Evolutionary conservation across 73 alveolate species (phyloP), one percentile per base, ranked within the genome.

Genomic region (Paramecium sonneborni): DNA sequence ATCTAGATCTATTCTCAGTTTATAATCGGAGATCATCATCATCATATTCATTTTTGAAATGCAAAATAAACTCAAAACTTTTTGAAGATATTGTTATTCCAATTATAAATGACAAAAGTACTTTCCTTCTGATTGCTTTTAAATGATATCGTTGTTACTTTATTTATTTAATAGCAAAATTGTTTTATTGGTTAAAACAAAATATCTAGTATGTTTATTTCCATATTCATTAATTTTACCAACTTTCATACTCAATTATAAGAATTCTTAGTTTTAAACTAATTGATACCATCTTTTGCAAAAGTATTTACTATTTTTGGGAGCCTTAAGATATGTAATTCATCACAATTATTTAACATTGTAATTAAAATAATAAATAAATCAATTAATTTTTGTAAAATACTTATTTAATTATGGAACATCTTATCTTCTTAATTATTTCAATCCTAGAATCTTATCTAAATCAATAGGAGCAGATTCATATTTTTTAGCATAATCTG

Each of bases 401-500:
- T 32, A 72, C 24, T 72, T 72, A 43, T 24, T 79, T 44, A 79
- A 79, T 24, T 79, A 39, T 12, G 88, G 88, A n/a, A 76, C 88
- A 76, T 76, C 88, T 26, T 21, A 6, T 30, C 76, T 32, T 11
- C 32, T n/a, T 79, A 43, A 79, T 43, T 12, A 21, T 46, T 79
- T 43, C 14, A 79, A 15, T 43, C 24, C 18, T 46, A 43, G 28
- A 20, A 79, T 79, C 72, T 43, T 43, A 79, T 79, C 90, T 24
- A 79, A 79, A 79, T 79, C 90, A 23, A 41, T 30, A 18, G 48
- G 62, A 43, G 32, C 74, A 14, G 76, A 43, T 23, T 79, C 90
- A 79, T 79, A 79, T 46, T 43, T 43, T 44, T 79, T 79, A 23
- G 90, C 90, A 79, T 79, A 43, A 79, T 79, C 90, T 79, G 44